phyloP scores from a whole-genome alignment of 352 stramenopile genomes.

The Globisporangium apiculatum region DNA sequence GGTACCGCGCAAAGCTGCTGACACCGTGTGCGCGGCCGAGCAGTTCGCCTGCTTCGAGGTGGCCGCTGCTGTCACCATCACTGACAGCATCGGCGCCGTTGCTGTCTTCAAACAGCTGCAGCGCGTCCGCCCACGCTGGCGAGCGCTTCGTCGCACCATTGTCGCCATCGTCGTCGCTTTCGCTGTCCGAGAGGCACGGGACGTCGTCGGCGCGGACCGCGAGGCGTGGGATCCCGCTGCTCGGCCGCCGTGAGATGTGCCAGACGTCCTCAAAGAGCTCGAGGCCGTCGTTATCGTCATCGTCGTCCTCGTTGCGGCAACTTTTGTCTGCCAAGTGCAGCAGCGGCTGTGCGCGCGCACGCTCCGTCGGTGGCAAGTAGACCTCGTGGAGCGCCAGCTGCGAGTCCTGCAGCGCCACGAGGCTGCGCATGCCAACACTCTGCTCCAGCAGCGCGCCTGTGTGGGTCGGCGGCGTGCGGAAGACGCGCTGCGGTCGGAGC shows the following conservation, averaged over 20 bases:
- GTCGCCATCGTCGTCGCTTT: conserved; percentile 53
- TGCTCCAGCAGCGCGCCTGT: conserved; percentile 28
- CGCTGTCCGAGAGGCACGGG: conserved; percentile 60
- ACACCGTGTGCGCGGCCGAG: conserved; percentile 26
- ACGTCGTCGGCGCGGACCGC: conserved; percentile 31
- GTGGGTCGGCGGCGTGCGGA: conserved; percentile 28
- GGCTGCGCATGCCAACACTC: conserved; percentile 33
- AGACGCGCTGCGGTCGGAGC: conserved; percentile 42
- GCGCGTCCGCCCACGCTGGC: conserved; percentile 25
- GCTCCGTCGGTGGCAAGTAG: conserved; percentile 22
- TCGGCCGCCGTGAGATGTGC: conserved; percentile 21
- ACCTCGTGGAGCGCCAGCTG: conserved; percentile 13
- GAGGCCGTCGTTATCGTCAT: background rate
- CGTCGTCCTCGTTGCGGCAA: background rate
- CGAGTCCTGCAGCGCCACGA: conserved; percentile 17
- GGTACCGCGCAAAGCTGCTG: conserved; percentile 46
- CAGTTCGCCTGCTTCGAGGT: conserved; percentile 30
- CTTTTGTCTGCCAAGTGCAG: conserved; percentile 4
- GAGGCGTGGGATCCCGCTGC: conserved; percentile 24
- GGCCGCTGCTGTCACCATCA: conserved; percentile 9
- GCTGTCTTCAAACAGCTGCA: conserved; percentile 20
- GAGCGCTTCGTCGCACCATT: background rate
- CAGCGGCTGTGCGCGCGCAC: conserved; percentile 14
- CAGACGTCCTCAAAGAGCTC: conserved; percentile 35
- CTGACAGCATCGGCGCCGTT: background rate